These are phyloP conservation scores for Chalciporus chontae DNA, from an alignment of 768 basidiomycete species.

Conservation along the genomic window DNA sequence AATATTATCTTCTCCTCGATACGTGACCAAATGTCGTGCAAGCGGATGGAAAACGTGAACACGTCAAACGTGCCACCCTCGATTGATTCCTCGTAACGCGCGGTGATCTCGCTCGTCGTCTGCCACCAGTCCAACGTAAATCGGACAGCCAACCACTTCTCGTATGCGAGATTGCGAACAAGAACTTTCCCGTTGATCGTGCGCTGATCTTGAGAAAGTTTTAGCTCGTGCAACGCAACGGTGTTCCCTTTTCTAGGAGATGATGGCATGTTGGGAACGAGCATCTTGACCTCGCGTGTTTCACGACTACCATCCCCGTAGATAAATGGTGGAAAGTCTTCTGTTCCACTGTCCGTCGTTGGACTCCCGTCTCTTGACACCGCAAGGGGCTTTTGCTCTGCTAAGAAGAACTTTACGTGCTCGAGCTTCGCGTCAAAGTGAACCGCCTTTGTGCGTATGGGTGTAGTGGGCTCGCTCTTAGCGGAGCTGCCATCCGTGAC, in stretches of 20 bases:
- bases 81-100: conserved; percentile 53
- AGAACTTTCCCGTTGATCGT: conserved; percentile 70
- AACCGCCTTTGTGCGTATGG: conserved; percentile 76
- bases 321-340: conserved; percentile 71
- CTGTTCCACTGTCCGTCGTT: conserved; percentile 77
- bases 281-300: conserved; percentile 50
- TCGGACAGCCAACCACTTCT: conserved; percentile 83
- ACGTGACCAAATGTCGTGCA: conserved; percentile 72
- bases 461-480: conserved; percentile 81
- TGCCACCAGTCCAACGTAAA: conserved; percentile 97
- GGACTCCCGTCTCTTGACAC: conserved; percentile 91
- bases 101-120: conserved; percentile 91
- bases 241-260: conserved; percentile 37
- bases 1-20: conserved; percentile 83
- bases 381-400: conserved; percentile 92
- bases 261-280: conserved; percentile 64
- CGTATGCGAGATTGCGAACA: conserved; percentile 82
- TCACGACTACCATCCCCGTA: conserved; percentile 42
- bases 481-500: conserved; percentile 45
- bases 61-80: conserved; percentile 51
- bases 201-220: conserved; percentile 47
- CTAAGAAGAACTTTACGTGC: conserved; percentile 90
- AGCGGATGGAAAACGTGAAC: conserved; percentile 71
- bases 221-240: conserved; percentile 52
- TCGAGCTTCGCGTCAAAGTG: conserved; percentile 92